Conservation (phyloP, 177 flowering plant genomes). For the Vitis hybrid region DNA sequence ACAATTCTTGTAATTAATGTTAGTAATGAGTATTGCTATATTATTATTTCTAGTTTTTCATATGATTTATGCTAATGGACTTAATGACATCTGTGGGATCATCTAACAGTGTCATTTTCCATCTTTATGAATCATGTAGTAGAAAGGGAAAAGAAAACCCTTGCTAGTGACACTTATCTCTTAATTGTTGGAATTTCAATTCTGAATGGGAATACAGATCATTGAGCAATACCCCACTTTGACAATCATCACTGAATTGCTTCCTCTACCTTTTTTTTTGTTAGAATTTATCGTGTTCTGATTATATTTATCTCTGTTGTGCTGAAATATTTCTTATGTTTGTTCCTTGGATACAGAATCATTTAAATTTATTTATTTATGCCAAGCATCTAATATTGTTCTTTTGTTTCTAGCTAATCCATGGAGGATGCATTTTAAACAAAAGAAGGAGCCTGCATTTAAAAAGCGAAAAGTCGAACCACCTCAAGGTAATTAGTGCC, state of each 20-base stretch:
- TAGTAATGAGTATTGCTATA: no score
- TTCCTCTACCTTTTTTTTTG: neutral
- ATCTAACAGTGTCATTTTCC: no score
- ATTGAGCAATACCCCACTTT: no score
- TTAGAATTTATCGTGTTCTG: neutral
- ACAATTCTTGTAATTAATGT: no score
- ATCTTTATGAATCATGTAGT: no score
- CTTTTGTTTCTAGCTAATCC: slow-evolving; percentile 48
- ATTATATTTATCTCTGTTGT: neutral
- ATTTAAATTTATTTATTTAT: slow-evolving; percentile 7
- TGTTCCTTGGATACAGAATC: neutral
- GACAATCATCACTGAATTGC: neutral
- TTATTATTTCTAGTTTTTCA: no score
- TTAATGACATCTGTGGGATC: no score
- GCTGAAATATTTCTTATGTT: neutral
- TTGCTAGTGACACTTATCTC: no score
- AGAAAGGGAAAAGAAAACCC: no score
- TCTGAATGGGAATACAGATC: no score
- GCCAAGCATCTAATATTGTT: slow-evolving; percentile 9
- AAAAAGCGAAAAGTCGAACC: slow-evolving; percentile 76
- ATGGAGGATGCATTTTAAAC: slow-evolving; percentile 54
- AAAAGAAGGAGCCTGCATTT: slow-evolving; percentile 68
- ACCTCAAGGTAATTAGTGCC: slow-evolving; percentile 54
- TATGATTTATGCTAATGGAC: no score
- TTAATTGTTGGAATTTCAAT: no score